Evolutionary conservation across 495 filamentous ascomycete species (phyloP).

Genomic region (Penicillium salamii): DNA sequence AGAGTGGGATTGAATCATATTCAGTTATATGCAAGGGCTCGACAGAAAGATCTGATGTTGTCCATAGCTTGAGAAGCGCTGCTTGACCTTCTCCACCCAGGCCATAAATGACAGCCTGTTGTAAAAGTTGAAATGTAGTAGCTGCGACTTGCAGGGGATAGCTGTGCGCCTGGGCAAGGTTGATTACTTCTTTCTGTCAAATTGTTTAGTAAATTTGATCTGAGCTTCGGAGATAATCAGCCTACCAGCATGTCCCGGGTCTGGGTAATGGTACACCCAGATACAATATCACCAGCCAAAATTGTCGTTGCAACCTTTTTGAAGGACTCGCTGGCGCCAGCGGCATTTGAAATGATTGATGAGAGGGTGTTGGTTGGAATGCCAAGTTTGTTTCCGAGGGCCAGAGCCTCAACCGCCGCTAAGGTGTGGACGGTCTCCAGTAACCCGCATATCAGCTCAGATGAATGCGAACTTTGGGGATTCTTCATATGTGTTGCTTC

Average conservation of each 20-base stretch:
- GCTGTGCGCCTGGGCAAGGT: constrained; percentile 5
- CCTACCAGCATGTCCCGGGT: constrained; percentile 3
- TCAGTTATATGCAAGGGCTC: not conserved
- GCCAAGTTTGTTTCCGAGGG: constrained; percentile 6
- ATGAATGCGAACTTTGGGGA: not conserved
- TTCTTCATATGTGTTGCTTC: constrained; percentile 1
- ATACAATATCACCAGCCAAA: not conserved
- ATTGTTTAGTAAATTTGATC: not conserved
- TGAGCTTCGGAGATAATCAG: not conserved
- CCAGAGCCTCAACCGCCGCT: constrained; percentile 9
- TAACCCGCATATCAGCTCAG: constrained; percentile 1
- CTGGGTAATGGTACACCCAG: not conserved
- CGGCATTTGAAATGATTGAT: constrained; percentile 10
- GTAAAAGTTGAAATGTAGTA: constrained; percentile 8
- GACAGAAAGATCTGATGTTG: not conserved
- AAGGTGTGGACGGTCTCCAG: constrained; percentile 5
- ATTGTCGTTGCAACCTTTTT: not conserved
- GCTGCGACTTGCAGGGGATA: constrained; percentile 8
- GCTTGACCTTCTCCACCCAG: constrained; percentile 3
- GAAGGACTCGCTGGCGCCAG: constrained; percentile 4
- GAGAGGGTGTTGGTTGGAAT: constrained; percentile 4
- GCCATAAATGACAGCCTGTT: constrained; percentile 5
- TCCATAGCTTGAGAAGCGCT: constrained; percentile 8
- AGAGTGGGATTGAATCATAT: not conserved
- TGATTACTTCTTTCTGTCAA: constrained; percentile 5